Conservation (phyloP, 1,139 yeast genomes). For the Suhomyces ambrosiae region DNA sequence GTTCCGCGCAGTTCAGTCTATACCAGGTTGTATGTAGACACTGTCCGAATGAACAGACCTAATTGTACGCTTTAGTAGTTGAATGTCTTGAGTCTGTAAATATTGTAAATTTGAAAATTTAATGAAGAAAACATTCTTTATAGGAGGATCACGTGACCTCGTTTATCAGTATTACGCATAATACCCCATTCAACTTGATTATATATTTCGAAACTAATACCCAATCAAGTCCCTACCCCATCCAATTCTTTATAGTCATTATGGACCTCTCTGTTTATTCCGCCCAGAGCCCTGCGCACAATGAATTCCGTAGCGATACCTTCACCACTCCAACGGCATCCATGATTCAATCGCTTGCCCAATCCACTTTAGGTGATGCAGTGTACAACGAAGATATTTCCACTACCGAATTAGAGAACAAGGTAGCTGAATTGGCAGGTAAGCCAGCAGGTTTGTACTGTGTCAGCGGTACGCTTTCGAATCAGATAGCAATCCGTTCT, state of each 20-base stretch:
- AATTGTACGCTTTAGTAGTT: no score
- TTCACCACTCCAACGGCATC: slow-evolving; percentile 47
- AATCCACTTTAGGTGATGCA: slow-evolving; percentile 78
- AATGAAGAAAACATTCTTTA: no score
- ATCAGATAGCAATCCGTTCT: slow-evolving; percentile 82
- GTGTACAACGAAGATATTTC: slow-evolving; percentile 83
- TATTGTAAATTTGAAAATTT: no score
- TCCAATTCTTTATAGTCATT: background rate
- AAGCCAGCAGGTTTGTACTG: slow-evolving; percentile 84
- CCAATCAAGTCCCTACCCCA: no score
- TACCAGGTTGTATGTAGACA: no score
- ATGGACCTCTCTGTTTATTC: slow-evolving; percentile 11
- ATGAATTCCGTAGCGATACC: slow-evolving; percentile 51
- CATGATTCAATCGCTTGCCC: slow-evolving; percentile 34
- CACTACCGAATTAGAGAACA: slow-evolving; percentile 64
- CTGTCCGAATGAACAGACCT: no score
- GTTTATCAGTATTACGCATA: no score
- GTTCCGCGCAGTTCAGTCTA: background rate
- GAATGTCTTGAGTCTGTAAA: no score
- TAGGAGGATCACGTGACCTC: no score
- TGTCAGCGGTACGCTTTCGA: slow-evolving; percentile 88
- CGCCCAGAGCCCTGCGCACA: slow-evolving; percentile 30
- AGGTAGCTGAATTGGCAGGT: slow-evolving; percentile 72
- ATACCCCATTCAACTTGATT: no score
- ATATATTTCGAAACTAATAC: no score